phyloP scores from a whole-genome alignment of 78 protist species.

The Dictyostelium purpureum region DNA sequence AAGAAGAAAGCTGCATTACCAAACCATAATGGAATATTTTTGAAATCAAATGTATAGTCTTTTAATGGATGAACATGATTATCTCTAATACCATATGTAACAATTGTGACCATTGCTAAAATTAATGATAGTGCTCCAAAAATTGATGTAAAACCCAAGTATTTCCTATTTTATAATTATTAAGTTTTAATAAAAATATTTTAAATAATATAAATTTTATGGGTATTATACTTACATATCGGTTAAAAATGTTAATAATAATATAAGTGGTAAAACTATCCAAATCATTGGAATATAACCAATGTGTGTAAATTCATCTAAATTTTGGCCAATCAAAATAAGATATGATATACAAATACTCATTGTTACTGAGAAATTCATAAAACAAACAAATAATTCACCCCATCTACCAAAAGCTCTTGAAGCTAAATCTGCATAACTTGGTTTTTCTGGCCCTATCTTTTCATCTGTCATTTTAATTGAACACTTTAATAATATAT shows the following conservation, averaged over 20 bases:
- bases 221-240: conserved; percentile 22
- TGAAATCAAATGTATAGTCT: conserved; percentile 31
- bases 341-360: conserved; percentile 51
- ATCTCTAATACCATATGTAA: conserved; percentile 52
- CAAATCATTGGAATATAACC: conserved; percentile 14
- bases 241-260: conserved; percentile 37
- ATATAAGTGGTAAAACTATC: conserved; percentile 18
- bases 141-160: conserved; percentile 47
- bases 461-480: conserved; percentile 24
- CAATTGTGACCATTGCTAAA: conserved; percentile 43
- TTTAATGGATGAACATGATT: conserved; percentile 3
- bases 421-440: conserved; percentile 37
- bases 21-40: conserved; percentile 67
- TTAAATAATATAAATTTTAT: background rate
- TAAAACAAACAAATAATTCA: conserved; percentile 53
- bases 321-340: conserved; percentile 49
- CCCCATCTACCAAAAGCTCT: conserved; percentile 43
- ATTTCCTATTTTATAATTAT: conserved; percentile 17
- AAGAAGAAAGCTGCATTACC: conserved; percentile 76
- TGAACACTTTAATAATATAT: conserved; percentile 25
- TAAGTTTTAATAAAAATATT: background rate
- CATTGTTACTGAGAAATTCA: conserved; percentile 68
- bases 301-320: background rate
- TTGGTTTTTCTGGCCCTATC: conserved; percentile 14
- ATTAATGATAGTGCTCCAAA: conserved; percentile 68